Conservation (phyloP, 2,329 filamentous ascomycete species). For the Chrysosphaeria jannelii region DNA sequence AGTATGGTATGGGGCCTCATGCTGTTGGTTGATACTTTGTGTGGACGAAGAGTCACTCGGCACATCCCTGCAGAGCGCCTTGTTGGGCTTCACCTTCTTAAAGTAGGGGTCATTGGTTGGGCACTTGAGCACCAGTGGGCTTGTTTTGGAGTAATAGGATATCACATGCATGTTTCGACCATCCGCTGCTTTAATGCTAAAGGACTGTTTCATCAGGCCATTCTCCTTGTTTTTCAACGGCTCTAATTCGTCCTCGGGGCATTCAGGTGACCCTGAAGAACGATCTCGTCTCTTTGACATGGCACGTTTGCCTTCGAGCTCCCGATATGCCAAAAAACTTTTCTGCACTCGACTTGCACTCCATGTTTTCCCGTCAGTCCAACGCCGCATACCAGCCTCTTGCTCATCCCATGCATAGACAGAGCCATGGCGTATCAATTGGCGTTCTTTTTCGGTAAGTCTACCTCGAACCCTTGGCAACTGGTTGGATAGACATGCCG, state of each 20-base stretch:
- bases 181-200: conserved; percentile 83
- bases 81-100: conserved; percentile 56
- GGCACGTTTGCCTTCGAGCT: conserved; percentile 88
- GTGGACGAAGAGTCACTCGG: too few relatives aligned
- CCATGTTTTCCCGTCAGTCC: conserved; percentile 98
- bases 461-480: conserved; percentile 77
- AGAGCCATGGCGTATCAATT: conserved; percentile 83
- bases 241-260: conserved; percentile 45
- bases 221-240: conserved; percentile 88
- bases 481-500: conserved; percentile 71
- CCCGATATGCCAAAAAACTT: conserved; percentile 87
- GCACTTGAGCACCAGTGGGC: too few relatives aligned
- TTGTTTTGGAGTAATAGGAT: conserved; percentile 86
- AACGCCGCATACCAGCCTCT: conserved; percentile 90
- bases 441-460: conserved; percentile 85
- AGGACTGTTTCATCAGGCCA: conserved; percentile 97
- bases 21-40: too few relatives aligned
- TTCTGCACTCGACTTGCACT: conserved; percentile 91
- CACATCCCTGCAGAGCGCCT: too few relatives aligned
- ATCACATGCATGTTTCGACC: conserved; percentile 86
- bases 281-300: too few relatives aligned
- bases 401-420: conserved; percentile 99
- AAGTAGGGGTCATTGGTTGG: conserved; percentile 56
- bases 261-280: too few relatives aligned
- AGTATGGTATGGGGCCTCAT: too few relatives aligned